A percentile compares a stretch with the other conserved stretches of the same genome.
Evolutionary conservation across 2,329 filamentous ascomycete species (phyloP).

Genomic region (Phyllosticta citribraziliensis): DNA sequence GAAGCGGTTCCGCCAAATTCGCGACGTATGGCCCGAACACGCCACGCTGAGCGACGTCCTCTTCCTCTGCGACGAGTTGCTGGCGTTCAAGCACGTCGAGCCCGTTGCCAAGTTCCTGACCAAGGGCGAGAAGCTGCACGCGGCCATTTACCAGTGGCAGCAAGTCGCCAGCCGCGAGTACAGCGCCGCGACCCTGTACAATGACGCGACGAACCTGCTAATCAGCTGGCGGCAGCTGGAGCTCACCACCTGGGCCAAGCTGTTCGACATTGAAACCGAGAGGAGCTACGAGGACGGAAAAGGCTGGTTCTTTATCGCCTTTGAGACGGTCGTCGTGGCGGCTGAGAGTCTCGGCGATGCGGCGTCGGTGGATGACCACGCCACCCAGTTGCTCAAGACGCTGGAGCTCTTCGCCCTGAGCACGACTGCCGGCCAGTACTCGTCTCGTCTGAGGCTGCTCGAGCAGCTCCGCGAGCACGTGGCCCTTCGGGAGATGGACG

Average conservation of each 20-base stretch:
- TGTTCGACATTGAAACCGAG: constrained; percentile 74
- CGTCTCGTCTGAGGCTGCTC: constrained; percentile 61
- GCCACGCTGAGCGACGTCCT: constrained; percentile 74
- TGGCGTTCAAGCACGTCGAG: constrained; percentile 67
- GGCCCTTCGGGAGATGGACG: constrained; percentile 48
- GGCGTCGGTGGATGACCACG: constrained; percentile 53
- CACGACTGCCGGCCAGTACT: constrained; percentile 74
- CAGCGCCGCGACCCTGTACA: constrained; percentile 59
- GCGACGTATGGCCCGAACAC: constrained; percentile 57
- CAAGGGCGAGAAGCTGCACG: constrained; percentile 78
- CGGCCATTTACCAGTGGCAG: constrained; percentile 87
- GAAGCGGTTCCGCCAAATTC: constrained; percentile 61
- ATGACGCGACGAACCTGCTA: constrained; percentile 68
- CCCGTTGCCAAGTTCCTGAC: constrained; percentile 80
- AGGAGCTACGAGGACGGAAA: constrained; percentile 69
- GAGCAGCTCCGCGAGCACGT: constrained; percentile 54
- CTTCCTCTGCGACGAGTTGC: constrained; percentile 60
- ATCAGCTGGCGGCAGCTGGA: constrained; percentile 87
- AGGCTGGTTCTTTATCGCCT: constrained; percentile 95
- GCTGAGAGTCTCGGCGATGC: constrained; percentile 54
- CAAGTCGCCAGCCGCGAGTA: constrained; percentile 77
- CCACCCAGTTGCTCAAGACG: constrained; percentile 60
- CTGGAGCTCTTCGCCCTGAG: constrained; percentile 70
- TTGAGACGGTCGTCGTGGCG: constrained; percentile 74
- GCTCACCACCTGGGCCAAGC: constrained; percentile 78